Base-by-base conservation (phyloP, 768 basidiomycete species). In the Pilatotrama ljubarskyi region DNA sequence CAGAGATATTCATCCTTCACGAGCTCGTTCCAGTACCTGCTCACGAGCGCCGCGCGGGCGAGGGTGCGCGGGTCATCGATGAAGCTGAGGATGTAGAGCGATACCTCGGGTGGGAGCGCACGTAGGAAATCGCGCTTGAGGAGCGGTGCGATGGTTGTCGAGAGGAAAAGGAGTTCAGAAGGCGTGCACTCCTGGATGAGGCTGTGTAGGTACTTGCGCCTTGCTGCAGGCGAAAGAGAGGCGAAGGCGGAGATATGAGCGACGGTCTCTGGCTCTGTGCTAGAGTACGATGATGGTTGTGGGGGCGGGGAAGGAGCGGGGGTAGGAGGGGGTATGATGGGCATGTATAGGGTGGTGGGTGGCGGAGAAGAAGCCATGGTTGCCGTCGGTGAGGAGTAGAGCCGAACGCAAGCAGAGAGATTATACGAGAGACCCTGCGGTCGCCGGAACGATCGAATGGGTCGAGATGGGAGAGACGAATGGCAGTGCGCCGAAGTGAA, bases 1-100 rank as follows among this genome's bases (percentile, higher is more conserved):
- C 95, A 98, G 11, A 91, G 77, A 63, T 77, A 80, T 64, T 95
- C 92, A 66, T 94, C 93, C 44, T 79, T 74, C 7, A 87, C 78
- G 6, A 97, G 79, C 15, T 71, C 74, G 14, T 80, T 74, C 95
- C 95, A 98, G 49, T 80, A 78, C 53, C 77, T 76, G 65, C 86
- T 88, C 26, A 95, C 95, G 35, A 82, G 79, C 40, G 82, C 77
- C 0, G 88, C 88, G 11, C 91, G 77, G 0, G 84, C 78, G 10
- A 97, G 84, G 0, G 88, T 86, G 42, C 76, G 75, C 0, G 90
- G 86, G 44, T 93, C 88, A 56, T 93, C 85, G 42, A 96, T 78
- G 71, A 86, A 95, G 56, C 80, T 73, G 36, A 97, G 78, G 54
- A 95, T 82, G 66, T 93, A 83, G 20, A 94, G 72, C 0, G 85